phyloP scores from a whole-genome alignment of 2,329 filamentous ascomycete genomes.

The Trichophyton verrucosum region DNA sequence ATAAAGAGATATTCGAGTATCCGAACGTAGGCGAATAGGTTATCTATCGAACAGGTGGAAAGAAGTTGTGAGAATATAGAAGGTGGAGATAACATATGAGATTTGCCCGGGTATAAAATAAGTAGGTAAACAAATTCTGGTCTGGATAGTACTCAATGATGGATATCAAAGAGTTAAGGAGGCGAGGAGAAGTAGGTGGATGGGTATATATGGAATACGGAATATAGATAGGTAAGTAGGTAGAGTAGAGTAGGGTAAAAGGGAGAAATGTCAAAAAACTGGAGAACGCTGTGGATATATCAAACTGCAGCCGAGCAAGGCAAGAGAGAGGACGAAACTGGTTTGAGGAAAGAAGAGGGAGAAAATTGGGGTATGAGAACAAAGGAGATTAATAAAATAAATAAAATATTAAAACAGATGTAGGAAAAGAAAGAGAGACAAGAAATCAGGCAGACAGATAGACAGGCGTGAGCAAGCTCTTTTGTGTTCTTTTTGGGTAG shows the following conservation, averaged over 20 bases:
- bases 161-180: too few species aligned
- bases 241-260: too few species aligned
- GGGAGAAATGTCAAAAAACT: background rate
- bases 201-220: too few species aligned
- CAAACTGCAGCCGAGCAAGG: background rate
- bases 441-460: background rate
- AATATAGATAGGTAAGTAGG: too few species aligned
- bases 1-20: too few species aligned
- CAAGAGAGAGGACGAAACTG: background rate
- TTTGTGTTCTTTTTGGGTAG: background rate
- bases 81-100: too few species aligned
- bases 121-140: background rate
- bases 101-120: background rate
- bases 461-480: background rate
- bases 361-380: constrained; percentile 2
- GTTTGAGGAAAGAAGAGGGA: background rate
- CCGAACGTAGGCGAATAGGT: too few species aligned
- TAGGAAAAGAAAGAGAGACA: background rate
- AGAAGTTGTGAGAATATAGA: too few species aligned
- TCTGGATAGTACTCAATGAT: background rate
- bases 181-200: too few species aligned
- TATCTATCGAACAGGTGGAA: too few species aligned
- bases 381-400: background rate
- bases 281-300: background rate
- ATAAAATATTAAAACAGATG: too few species aligned